These are phyloP conservation scores for Beauveria sp. DNA, from an alignment of 2,329 filamentous ascomycete genomes.

Conservation along the genomic window DNA sequence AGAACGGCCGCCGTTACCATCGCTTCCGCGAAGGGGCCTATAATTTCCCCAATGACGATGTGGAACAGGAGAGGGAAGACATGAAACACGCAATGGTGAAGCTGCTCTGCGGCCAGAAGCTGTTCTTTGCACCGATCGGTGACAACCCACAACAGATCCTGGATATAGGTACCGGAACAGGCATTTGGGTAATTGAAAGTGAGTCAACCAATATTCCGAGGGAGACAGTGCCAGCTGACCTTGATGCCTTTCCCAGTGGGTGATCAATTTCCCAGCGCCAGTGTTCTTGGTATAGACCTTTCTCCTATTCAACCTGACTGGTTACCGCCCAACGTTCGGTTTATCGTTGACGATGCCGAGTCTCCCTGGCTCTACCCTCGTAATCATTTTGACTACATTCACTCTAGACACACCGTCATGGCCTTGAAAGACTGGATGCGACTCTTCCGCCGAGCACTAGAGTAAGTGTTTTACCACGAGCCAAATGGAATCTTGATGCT, in stretches of 20 bases:
- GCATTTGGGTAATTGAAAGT: slow-evolving; percentile 53
- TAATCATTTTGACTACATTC: slow-evolving; percentile 53
- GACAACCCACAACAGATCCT: slow-evolving; percentile 40
- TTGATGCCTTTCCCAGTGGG: slow-evolving; percentile 31
- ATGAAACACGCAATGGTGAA: slow-evolving; percentile 48
- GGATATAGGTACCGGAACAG: slow-evolving; percentile 53
- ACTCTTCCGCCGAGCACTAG: slow-evolving; percentile 37
- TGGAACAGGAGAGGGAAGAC: slow-evolving; percentile 51
- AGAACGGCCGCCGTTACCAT: slow-evolving; percentile 54
- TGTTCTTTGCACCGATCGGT: slow-evolving; percentile 46
- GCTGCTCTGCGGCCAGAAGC: slow-evolving; percentile 37
- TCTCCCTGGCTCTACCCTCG: slow-evolving; percentile 45
- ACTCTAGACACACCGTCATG: slow-evolving; percentile 49
- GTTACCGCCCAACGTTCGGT: slow-evolving; percentile 48
- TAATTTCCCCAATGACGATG: slow-evolving; percentile 53
- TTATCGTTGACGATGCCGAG: slow-evolving; percentile 52
- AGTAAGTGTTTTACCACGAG: slow-evolving; percentile 28
- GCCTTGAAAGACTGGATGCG: slow-evolving; percentile 48
- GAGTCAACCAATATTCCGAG: slow-evolving; percentile 2
- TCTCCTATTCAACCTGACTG: slow-evolving; percentile 43
- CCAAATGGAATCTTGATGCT: not conserved
- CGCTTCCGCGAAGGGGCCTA: slow-evolving; percentile 46
- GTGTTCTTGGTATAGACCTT: slow-evolving; percentile 37
- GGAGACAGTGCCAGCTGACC: slow-evolving; percentile 10
- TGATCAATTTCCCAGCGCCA: slow-evolving; percentile 34